Conservation (phyloP, 371 early-diverging fungal species). For the Globomyces sp. region DNA sequence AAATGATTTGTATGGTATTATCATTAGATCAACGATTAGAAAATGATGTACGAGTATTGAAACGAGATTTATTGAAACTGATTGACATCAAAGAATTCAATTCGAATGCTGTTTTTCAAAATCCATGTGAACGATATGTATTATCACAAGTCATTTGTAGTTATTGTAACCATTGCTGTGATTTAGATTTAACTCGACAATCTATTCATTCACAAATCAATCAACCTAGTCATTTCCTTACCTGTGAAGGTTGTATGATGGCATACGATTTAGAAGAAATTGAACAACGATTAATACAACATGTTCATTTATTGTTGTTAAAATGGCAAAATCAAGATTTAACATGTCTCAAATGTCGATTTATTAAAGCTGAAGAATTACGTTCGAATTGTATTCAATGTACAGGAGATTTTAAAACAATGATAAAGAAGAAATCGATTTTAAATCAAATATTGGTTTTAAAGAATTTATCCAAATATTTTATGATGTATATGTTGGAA, state of each 20-base stretch:
- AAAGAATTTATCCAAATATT: conserved; percentile 35
- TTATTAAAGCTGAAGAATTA: conserved; percentile 75
- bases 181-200: conserved; percentile 90
- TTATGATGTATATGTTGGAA: conserved; percentile 10
- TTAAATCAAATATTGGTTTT: conserved; percentile 60
- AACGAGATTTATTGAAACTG: conserved; percentile 69
- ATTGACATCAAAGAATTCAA: conserved; percentile 78
- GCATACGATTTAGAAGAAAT: conserved; percentile 72
- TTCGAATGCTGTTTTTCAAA: conserved; percentile 66
- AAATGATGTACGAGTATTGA: conserved; percentile 65
- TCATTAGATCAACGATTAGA: conserved; percentile 66
- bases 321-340: conserved; percentile 86
- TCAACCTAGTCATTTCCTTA: not conserved
- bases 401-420: conserved; percentile 55
- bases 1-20: conserved; percentile 69
- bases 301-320: conserved; percentile 59
- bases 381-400: conserved; percentile 53
- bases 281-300: conserved; percentile 73
- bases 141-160: conserved; percentile 83
- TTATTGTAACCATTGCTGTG: conserved; percentile 76
- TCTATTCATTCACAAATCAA: conserved; percentile 23
- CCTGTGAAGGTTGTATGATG: conserved; percentile 52
- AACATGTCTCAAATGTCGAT: conserved; percentile 74
- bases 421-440: conserved; percentile 38
- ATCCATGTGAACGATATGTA: conserved; percentile 75